Evolutionary conservation across 768 basidiomycete species (phyloP), one percentile per base, ranked within the genome.

Genomic region (Chalciporus sphaerocephalus): DNA sequence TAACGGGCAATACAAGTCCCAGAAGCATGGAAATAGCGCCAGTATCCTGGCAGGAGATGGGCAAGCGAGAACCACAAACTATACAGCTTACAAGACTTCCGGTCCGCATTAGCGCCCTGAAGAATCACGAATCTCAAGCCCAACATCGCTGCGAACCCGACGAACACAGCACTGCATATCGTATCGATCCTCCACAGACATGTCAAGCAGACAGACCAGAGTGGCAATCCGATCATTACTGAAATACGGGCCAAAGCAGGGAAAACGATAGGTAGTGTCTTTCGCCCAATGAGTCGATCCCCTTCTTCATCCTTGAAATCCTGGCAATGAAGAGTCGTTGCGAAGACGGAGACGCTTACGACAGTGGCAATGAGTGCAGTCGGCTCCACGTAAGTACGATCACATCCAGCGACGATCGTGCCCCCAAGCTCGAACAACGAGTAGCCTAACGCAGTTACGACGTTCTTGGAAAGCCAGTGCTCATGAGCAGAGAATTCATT

Each of bases 261-360:
- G 15, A 69, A 63, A 11, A 65, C 65, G 46, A 77, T 72, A 3
- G 76, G 75, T 1, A 77, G 47, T 0, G 75, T 78, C 8, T 58
- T 50, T 21, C 75, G 60, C 4, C 71, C 72, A 10, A 64, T 58
- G 11, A 60, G 46, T 1, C 55, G 50, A 40, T 76, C 76, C 8
- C 75, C 75, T 15, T 69, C 66, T 27, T 67, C 56, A 38, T 78
- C 76, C 38, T 70, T 63, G 45, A 67, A 70, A 38, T 68, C 67
- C 38, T 67, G 60, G 25, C 59, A 58, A 22, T 62, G 56, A 10
- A 70, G 59, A 1, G 71, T 73, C 9, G 69, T 71, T 2, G 62
- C 42, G 25, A 69, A 68, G n/a, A 73, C 51, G 15, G 55, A 49
- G 30, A 60, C 53, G 25, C 63, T 72, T 40, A 60, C 46, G 5